phyloP scores from a whole-genome alignment of 176 grass and related monocot genomes.

The Aechmea fasciata region DNA sequence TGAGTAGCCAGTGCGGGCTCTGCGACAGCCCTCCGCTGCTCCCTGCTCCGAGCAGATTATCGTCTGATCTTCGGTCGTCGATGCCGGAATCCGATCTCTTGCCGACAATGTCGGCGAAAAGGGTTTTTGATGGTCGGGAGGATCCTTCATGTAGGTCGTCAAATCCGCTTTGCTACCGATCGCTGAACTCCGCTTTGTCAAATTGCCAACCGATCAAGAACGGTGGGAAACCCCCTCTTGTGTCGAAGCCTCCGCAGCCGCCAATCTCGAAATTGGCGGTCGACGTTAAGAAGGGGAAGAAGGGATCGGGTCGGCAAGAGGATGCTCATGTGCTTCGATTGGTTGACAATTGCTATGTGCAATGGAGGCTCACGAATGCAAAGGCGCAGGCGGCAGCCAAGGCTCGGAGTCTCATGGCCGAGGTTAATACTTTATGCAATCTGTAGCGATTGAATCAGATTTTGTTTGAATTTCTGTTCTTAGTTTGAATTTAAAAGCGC shows the following conservation, averaged over 20 bases:
- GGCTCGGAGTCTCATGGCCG: slow-evolving; percentile 32
- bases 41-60: slow-evolving; percentile 28
- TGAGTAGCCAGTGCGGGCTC: slow-evolving; percentile 14
- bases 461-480: slow-evolving; percentile 1
- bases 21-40: slow-evolving; percentile 76
- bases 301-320: slow-evolving; percentile 39
- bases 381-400: slow-evolving; percentile 24
- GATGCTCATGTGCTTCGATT: slow-evolving; percentile 63
- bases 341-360: slow-evolving; percentile 52
- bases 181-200: slow-evolving; percentile 57
- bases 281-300: slow-evolving; percentile 52
- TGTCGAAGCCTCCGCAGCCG: slow-evolving; percentile 56
- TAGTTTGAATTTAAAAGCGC: slow-evolving; percentile 8
- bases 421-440: slow-evolving; percentile 31
- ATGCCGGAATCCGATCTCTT: slow-evolving; percentile 40
- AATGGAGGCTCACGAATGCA: slow-evolving; percentile 62
- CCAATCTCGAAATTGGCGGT: slow-evolving; percentile 26
- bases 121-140: neutral
- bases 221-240: slow-evolving; percentile 9
- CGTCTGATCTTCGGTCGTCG: slow-evolving; percentile 59
- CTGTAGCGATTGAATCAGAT: neutral
- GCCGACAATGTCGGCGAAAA: slow-evolving; percentile 5
- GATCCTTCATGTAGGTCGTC: slow-evolving; percentile 30
- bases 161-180: slow-evolving; percentile 57
- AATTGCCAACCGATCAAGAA: slow-evolving; percentile 26